Percentiles rank a stretch among this genome's conserved stretches.
Evolutionary conservation across 306 rosid genomes (phyloP).

Genomic region (Gleditsia sinensis): DNA sequence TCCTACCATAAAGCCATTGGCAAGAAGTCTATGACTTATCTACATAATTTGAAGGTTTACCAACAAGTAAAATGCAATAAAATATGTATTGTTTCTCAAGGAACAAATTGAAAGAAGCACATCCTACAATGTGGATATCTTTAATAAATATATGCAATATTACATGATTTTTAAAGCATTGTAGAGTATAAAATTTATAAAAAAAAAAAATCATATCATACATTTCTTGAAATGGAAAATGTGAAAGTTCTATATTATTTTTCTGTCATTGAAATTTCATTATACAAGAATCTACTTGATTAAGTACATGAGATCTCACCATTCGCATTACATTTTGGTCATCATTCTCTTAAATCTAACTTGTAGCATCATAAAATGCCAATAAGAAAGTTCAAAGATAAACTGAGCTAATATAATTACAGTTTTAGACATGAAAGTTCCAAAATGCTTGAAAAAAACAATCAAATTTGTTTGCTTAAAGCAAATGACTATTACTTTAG

Average conservation of each 20-base stretch:
- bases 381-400: not conserved
- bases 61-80: not conserved
- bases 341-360: conserved; percentile 15
- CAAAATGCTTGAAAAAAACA: no score
- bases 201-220: no score
- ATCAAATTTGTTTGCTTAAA: no score
- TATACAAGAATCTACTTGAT: conserved; percentile 11
- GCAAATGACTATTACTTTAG: not conserved
- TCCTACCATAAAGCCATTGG: not conserved
- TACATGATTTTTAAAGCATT: conserved; percentile 18
- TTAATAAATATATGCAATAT: not conserved
- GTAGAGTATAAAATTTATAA: no score
- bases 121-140: not conserved
- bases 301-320: not conserved
- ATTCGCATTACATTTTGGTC: conserved; percentile 21
- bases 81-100: not conserved
- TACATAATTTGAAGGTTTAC: not conserved
- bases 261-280: conserved; percentile 1
- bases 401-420: no score
- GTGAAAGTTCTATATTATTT: not conserved
- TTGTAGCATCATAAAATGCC: conserved; percentile 9
- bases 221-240: conserved; percentile 9
- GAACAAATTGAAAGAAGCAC: not conserved
- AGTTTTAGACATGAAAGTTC: no score
- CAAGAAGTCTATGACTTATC: not conserved